These are phyloP conservation scores for Amorphotheca resinae DNA, from an alignment of 495 filamentous ascomycete genomes.

Conservation along the genomic window DNA sequence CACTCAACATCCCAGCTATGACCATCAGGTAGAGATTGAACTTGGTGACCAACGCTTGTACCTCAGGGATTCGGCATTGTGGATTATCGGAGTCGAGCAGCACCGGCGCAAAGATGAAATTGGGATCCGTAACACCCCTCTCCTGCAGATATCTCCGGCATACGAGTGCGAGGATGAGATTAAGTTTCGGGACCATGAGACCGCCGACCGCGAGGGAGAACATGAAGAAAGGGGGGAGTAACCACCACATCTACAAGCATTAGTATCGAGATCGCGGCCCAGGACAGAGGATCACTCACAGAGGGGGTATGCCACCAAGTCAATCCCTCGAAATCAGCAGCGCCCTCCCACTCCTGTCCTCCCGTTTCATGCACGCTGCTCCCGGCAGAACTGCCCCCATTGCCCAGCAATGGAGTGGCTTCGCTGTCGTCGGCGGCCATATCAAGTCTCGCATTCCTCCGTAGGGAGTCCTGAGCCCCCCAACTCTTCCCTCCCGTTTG, in stretches of 20 bases:
- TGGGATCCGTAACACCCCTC: slow-evolving; percentile 38
- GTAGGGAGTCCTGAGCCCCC: slow-evolving; percentile 16
- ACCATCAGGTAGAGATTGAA: slow-evolving; percentile 67
- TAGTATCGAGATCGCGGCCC: slow-evolving; percentile 3
- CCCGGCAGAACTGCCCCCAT: slow-evolving; percentile 9
- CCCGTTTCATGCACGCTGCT: slow-evolving; percentile 9
- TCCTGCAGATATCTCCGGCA: slow-evolving; percentile 70
- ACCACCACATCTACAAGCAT: slow-evolving; percentile 60
- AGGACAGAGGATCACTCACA: slow-evolving; percentile 31
- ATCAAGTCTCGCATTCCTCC: slow-evolving; percentile 4
- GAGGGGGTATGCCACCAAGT: slow-evolving; percentile 65
- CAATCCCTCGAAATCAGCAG: slow-evolving; percentile 47
- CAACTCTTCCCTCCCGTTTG: slow-evolving; percentile 1
- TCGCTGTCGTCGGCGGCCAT: slow-evolving; percentile 22
- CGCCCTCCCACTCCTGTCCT: slow-evolving; percentile 28
- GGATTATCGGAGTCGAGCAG: slow-evolving; percentile 52
- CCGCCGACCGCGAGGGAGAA: slow-evolving; percentile 79
- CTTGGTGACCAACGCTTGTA: slow-evolving; percentile 61
- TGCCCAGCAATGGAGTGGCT: slow-evolving; percentile 28
- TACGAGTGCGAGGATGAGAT: slow-evolving; percentile 67
- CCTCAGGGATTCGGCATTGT: slow-evolving; percentile 59
- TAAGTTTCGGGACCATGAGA: slow-evolving; percentile 63
- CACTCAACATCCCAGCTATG: slow-evolving; percentile 55
- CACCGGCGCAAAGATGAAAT: slow-evolving; percentile 48
- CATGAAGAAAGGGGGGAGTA: slow-evolving; percentile 62